A percentile compares a stretch with the other conserved stretches of the same genome.
These are phyloP conservation scores for Rhododendron kiyosumense DNA, from an alignment of 148 eudicot species.

Conservation along the genomic window DNA sequence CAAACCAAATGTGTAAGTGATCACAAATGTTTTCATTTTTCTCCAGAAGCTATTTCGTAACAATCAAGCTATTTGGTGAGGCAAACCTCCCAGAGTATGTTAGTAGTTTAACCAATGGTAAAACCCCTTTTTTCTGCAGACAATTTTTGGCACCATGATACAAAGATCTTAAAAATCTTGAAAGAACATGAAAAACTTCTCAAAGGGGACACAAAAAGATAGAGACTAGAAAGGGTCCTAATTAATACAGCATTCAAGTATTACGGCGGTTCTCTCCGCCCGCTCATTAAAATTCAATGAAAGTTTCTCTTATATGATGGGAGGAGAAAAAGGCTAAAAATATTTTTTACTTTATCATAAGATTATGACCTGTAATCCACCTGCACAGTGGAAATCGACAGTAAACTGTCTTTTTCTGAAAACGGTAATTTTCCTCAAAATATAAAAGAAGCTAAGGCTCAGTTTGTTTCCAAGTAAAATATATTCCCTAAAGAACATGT, in stretches of 20 bases:
- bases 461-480: background rate
- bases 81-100: background rate
- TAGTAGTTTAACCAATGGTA: background rate
- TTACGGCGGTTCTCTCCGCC: background rate
- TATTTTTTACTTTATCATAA: conserved; percentile 39
- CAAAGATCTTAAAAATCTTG: background rate
- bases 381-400: conserved; percentile 89
- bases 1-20: background rate
- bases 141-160: conserved; percentile 1
- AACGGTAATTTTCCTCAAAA: conserved; percentile 10
- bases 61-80: background rate
- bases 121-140: background rate
- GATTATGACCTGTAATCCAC: conserved; percentile 81
- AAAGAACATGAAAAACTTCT: background rate
- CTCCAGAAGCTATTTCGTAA: conserved; percentile 1
- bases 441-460: conserved; percentile 4
- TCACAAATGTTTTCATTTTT: background rate
- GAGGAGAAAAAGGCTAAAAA: conserved; percentile 17
- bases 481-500: background rate
- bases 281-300: conserved; percentile 6
- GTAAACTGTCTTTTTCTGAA: conserved; percentile 45
- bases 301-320: conserved; percentile 18
- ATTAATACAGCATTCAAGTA: background rate
- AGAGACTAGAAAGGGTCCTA: conserved; percentile 9
- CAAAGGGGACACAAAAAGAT: background rate